Evolutionary conservation across 2,329 filamentous ascomycete genomes (phyloP).

Genomic region (Cryphonectria japonica): DNA sequence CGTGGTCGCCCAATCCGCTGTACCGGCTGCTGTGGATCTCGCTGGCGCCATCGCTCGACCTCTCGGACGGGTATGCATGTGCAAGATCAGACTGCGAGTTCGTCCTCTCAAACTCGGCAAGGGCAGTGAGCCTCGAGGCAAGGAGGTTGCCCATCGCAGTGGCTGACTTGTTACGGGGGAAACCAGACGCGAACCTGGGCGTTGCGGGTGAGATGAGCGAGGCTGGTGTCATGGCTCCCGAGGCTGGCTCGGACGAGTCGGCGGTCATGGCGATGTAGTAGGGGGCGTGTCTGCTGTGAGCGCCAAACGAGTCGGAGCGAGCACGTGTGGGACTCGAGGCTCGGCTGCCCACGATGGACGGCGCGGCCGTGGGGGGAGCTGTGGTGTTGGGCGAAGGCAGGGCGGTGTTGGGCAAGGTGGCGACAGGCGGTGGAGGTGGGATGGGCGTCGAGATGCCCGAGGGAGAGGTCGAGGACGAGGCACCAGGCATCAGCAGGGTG

Average conservation of each 20-base stretch:
- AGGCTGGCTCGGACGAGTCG: slow-evolving; percentile 11
- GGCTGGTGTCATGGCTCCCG: slow-evolving; percentile 14
- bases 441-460: slow-evolving; percentile 14
- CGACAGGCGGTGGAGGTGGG: slow-evolving; percentile 9
- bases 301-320: not conserved
- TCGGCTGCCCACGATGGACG: slow-evolving; percentile 17
- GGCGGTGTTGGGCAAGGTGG: slow-evolving; percentile 23
- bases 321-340: slow-evolving; percentile 23
- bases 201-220: slow-evolving; percentile 1
- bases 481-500: slow-evolving; percentile 10
- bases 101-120: slow-evolving; percentile 21
- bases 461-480: not conserved
- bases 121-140: slow-evolving; percentile 16
- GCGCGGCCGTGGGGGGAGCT: slow-evolving; percentile 17
- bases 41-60: not conserved
- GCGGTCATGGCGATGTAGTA: slow-evolving; percentile 11
- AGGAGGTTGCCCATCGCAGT: slow-evolving; percentile 21
- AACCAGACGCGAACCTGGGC: not conserved
- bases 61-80: not conserved
- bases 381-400: slow-evolving; percentile 6
- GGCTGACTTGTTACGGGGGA: slow-evolving; percentile 1
- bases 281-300: not conserved
- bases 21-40: not conserved
- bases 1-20: slow-evolving; percentile 35
- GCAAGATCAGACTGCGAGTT: not conserved